Evolutionary conservation across 2,329 filamentous ascomycete species (phyloP).

Genomic region (Talaromyces sp.): DNA sequence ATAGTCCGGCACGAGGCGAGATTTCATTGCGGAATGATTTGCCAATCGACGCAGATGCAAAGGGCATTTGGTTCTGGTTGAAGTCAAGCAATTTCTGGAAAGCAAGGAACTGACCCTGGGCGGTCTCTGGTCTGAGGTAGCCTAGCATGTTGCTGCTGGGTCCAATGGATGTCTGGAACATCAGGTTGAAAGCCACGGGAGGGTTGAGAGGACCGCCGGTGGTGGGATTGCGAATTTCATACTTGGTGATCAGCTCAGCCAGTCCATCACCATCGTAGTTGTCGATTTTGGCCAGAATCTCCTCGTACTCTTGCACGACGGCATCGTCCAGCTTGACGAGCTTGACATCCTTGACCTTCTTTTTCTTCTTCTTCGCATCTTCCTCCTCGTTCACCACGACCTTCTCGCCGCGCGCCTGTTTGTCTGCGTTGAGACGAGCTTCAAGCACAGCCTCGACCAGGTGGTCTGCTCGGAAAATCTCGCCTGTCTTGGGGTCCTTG

Average conservation of each 20-base stretch:
- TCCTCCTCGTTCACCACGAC: constrained; percentile 63
- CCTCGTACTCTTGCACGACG: constrained; percentile 83
- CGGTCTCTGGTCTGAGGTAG: constrained; percentile 89
- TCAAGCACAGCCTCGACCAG: constrained; percentile 93
- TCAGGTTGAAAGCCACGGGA: constrained; percentile 92
- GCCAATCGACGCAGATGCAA: constrained; percentile 93
- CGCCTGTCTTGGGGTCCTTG: constrained; percentile 95
- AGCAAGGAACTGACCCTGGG: constrained; percentile 96
- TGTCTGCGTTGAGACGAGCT: constrained; percentile 79
- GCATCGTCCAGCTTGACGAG: constrained; percentile 82
- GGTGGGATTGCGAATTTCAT: constrained; percentile 82
- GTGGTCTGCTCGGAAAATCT: constrained; percentile 94
- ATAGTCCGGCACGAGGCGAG: constrained; percentile 81
- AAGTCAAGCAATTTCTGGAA: constrained; percentile 95
- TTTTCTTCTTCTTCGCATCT: constrained; percentile 86
- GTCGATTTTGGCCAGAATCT: constrained; percentile 87
- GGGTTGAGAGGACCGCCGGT: constrained; percentile 72
- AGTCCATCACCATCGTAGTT: constrained; percentile 88
- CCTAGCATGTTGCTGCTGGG: constrained; percentile 82
- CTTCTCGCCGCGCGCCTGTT: constrained; percentile 82
- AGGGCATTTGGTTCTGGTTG: constrained; percentile 93
- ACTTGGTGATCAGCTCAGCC: constrained; percentile 81
- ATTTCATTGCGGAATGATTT: constrained; percentile 99
- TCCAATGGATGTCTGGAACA: constrained; percentile 96
- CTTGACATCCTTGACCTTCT: constrained; percentile 65